Conservation (phyloP, 768 basidiomycete species). For the Jaapia argillacea region DNA sequence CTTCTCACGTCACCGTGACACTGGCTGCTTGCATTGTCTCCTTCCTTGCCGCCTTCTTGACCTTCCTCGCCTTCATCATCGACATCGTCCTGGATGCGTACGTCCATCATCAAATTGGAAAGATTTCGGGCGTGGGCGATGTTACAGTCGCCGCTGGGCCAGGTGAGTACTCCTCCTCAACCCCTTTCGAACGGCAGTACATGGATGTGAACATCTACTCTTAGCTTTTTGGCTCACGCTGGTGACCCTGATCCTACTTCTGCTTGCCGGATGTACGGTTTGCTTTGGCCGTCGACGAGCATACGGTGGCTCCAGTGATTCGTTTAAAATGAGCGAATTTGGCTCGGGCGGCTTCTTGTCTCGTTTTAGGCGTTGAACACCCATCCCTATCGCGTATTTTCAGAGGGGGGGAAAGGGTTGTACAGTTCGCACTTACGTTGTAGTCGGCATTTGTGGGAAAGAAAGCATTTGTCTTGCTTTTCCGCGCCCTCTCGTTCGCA, state of each 20-base stretch:
- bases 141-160: constrained; percentile 55
- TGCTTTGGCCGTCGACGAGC: constrained; percentile 61
- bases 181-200: not conserved
- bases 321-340: too few species aligned
- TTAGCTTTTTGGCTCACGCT: constrained; percentile 73
- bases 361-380: too few species aligned
- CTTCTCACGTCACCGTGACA: constrained; percentile 36
- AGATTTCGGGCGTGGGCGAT: constrained; percentile 31
- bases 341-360: too few species aligned
- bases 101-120: constrained; percentile 45
- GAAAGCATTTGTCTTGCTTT: too few species aligned
- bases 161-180: constrained; percentile 32
- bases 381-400: too few species aligned
- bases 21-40: constrained; percentile 37
- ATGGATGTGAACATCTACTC: too few species aligned
- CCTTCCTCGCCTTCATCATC: constrained; percentile 65
- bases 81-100: constrained; percentile 66
- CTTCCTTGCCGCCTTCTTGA: constrained; percentile 59
- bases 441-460: too few species aligned
- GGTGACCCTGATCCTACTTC: constrained; percentile 49
- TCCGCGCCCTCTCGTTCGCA: too few species aligned
- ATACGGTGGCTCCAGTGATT: too few species aligned
- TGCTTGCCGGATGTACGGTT: constrained; percentile 57
- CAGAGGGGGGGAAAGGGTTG: too few species aligned
- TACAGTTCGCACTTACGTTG: too few species aligned